Conservation (phyloP, 2,329 filamentous ascomycete genomes). For the Alternaria arbusti region DNA sequence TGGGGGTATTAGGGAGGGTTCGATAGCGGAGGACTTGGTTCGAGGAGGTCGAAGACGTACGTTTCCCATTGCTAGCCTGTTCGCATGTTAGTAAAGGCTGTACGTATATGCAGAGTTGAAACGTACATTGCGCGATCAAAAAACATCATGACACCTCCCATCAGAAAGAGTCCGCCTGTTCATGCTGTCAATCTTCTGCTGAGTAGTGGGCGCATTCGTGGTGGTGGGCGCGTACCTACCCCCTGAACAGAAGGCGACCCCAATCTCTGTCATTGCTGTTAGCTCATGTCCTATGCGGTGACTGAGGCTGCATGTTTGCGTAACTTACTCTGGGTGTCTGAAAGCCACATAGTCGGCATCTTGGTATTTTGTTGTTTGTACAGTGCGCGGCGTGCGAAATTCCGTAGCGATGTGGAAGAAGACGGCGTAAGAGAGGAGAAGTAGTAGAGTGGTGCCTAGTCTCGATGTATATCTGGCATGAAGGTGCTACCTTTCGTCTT, state of each 20-base stretch:
- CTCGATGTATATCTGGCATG: slow-evolving; percentile 12
- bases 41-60: slow-evolving; percentile 54
- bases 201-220: slow-evolving; percentile 20
- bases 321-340: slow-evolving; percentile 88
- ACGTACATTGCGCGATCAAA: slow-evolving; percentile 93
- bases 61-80: slow-evolving; percentile 95
- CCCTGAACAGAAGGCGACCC: slow-evolving; percentile 96
- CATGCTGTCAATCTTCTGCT: slow-evolving; percentile 8
- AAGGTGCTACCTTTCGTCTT: slow-evolving; percentile 12
- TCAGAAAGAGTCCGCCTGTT: slow-evolving; percentile 88
- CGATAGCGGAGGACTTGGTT: not conserved
- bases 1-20: slow-evolving; percentile 5
- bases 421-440: not conserved
- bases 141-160: slow-evolving; percentile 94
- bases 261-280: slow-evolving; percentile 71
- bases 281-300: slow-evolving; percentile 3
- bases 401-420: not conserved
- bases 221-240: slow-evolving; percentile 67
- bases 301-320: slow-evolving; percentile 4
- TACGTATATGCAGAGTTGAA: not conserved
- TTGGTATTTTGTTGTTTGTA: slow-evolving; percentile 22
- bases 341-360: slow-evolving; percentile 92
- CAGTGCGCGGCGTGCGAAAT: slow-evolving; percentile 7
- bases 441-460: slow-evolving; percentile 1
- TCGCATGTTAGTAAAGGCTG: slow-evolving; percentile 9